Evolutionary conservation across 2,329 filamentous ascomycete species (phyloP), one percentile per base, ranked within the genome.

Genomic region (Apiospora arundinis): DNA sequence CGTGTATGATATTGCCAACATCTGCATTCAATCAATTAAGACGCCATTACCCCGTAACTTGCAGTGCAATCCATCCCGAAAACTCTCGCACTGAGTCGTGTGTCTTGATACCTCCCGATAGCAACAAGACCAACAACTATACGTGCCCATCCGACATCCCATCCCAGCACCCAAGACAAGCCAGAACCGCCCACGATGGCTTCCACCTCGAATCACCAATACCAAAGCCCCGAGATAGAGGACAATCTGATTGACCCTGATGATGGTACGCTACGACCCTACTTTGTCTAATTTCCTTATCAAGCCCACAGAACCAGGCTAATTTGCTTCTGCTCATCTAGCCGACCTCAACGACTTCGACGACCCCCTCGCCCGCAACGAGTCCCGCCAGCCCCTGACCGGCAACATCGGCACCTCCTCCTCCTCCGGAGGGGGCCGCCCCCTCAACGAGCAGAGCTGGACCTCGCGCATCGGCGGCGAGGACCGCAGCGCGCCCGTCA

Each of bases 341-440:
- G 93, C 93, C 78, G 94, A 95, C 77, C 91, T 98, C 78, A 93
- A 96, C 82, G 95, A 98, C 81, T 94, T 97, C 78, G 95, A 98
- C 79, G 95, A 98, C 83, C 95, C 95, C 52, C 87, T 96, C 74
- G 86, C 88, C 74, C 83, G 83, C 72, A 85, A 87, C 75, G 85
- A 83, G 67, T 91, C 92, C 74, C 92, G 92, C 76, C 90, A 94
- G 68, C 94, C 94, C 70, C 87, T 97, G 74, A 92, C 93, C 66
- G 95, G 95, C 81, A 95, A 93, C 84, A 97, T 97, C 79, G 89
- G 92, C 80, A 85, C 88, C 37, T 83, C 83, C 28, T 85, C 86
- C 72, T 86, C 88, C 45, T 89, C 90, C 49, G 67, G 16, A 12
- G 67, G 67, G 46, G 67, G 67, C 25, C 83, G 83, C 21, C 83